These are phyloP conservation scores for Pseudogymnoascus sp. DNA, from an alignment of 2,329 filamentous ascomycete species.

Conservation along the genomic window DNA sequence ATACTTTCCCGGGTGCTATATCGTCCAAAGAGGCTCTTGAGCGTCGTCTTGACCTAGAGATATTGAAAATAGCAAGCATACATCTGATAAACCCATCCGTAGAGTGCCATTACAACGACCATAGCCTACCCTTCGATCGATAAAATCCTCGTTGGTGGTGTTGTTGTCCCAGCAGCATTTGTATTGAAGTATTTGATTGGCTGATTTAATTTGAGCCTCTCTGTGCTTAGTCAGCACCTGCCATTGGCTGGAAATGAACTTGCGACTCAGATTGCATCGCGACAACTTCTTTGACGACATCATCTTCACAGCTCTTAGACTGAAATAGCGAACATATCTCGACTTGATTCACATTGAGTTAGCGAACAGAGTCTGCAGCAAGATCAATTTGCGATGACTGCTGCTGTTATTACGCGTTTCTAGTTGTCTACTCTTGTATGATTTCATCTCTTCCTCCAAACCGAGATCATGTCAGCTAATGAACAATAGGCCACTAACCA, in stretches of 20 bases:
- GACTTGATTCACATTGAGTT: neutral
- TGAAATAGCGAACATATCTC: neutral
- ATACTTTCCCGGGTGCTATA: neutral
- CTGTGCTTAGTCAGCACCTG: neutral
- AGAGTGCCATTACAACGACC: neutral
- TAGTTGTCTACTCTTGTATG: neutral
- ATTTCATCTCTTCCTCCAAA: neutral
- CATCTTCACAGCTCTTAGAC: neutral
- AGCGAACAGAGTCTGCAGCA: neutral
- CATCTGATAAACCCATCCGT: neutral
- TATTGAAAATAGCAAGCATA: neutral
- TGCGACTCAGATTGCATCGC: neutral
- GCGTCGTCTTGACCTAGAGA: neutral
- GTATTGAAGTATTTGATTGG: neutral
- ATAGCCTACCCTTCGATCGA: neutral
- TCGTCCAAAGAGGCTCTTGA: neutral
- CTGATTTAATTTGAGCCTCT: neutral
- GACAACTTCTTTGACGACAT: slow-evolving; percentile 1
- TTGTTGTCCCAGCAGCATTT: neutral
- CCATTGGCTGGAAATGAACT: neutral
- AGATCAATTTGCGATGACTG: slow-evolving; percentile 4
- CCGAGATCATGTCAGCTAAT: neutral
- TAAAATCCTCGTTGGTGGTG: neutral
- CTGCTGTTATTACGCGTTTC: slow-evolving; percentile 1
- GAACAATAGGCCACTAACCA: neutral